Evolutionary conservation across 2,329 filamentous ascomycete species (phyloP), one percentile per base, ranked within the genome.

Genomic region (Bipolaris zeicola): DNA sequence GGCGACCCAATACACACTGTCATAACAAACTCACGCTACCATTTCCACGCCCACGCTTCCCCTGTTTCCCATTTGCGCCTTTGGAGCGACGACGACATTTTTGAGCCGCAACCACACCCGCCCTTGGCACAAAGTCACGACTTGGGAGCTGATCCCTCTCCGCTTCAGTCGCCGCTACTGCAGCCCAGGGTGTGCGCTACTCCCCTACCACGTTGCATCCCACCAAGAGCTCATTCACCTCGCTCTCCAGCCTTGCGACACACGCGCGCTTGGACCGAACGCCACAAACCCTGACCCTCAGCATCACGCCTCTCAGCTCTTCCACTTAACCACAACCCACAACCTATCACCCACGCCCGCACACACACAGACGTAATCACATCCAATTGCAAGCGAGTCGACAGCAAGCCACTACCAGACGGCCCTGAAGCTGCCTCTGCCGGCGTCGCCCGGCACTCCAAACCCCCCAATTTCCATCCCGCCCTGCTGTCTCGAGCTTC

Each of bases 111-210:
- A 51, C 43, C 57, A 57, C 55, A 58, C 53, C 56, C 46, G 48
- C 33, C 24, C 43, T 48, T 52, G 46, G 38, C 44, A 45, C 39
- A 33, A 41, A 49, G 34, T 44, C 47, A 47, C 48, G 49, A 56
- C n/a, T 45, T 16, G 10, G 55, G 52, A 50, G 47, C 58, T 53
- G 55, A 58, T 66, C 62, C 64, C 64, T 63, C 66, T 67, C 66
- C 64, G 64, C 65, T 69, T 68, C 66, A 61, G 55, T 64, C 61
- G 64, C 63, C 65, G 65, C 65, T 61, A 61, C 60, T 49, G 52
- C 56, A 57, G 63, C 61, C 65, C 62, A 62, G 63, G 39, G 39
- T 24, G 66, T 67, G 63, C 52, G 57, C 61, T 59, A 38, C 57
- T 64, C 54, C 56, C 58, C 53, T 50, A 54, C 61, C 62, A 69